Base-by-base conservation (phyloP, 129 eudicot species). In the Centrapalus pauciflorus region DNA sequence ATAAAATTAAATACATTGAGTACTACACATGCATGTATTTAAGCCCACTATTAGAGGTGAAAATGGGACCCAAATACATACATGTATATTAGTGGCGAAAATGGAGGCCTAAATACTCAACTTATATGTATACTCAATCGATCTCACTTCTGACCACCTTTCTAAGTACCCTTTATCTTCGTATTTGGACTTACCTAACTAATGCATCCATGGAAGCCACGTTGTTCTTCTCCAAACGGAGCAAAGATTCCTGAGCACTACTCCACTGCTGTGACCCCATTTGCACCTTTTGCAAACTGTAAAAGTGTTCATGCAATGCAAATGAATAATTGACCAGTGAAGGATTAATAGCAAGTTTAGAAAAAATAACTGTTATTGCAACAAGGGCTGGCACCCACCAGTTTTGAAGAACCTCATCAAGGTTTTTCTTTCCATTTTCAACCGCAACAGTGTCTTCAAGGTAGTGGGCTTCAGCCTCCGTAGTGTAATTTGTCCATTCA, bases 191-290 rank as follows among this genome's bases (percentile, higher is more conserved):
- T 66, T 66, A 88, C 96, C 88, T 77, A 29, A 88, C 88, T 54
- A 88, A 82, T 58, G 81, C 70, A 66, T 82, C 80, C 24, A 88
- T 76, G 7, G 92, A 85, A 73, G 89, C 84, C 58, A 85, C 82
- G 71, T 88, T 88, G 66, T 72, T 85, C 76, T 78, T 80, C 76
- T 88, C 89, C 9, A 88, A 79, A 70, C 75, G 65, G 6, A 88
- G 80, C 80, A 88, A 76, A 20, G 96, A 88, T 61, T 82, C 82
- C 57, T 88, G 85, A 24, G 93, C 96, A 66, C 61, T 80, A 46
- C 69, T 80, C 96, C 96, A 88, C 28, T 88, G 96, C 57, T 75
- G 81, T 32, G 84, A 81, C 12, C 92, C 89, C 78, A 80, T 60
- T 77, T 82, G 73, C 2, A 86, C 86, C 81, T 85, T 79, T 57